Conservation (phyloP, 306 rosid genomes). For the apple (Malus domestica) region DNA sequence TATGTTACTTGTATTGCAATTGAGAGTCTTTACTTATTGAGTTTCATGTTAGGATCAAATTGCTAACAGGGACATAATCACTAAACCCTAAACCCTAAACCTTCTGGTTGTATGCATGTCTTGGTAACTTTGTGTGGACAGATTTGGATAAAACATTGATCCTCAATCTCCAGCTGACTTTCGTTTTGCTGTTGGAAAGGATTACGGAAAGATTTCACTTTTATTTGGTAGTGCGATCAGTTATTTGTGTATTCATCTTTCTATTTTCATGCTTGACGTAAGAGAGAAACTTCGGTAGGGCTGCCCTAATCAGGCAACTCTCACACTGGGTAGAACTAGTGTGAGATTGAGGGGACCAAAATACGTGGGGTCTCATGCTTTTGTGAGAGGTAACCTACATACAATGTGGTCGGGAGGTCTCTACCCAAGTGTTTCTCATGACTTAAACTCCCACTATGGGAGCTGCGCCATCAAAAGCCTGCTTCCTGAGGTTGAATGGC, state of each 20-base stretch:
- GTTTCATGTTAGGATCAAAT: background rate
- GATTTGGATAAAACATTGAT: background rate
- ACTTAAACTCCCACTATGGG: background rate
- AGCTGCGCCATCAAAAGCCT: background rate
- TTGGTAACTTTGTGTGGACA: background rate
- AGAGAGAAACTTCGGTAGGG: background rate
- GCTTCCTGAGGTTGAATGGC: background rate
- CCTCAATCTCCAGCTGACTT: background rate
- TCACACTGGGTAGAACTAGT: background rate
- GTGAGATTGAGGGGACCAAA: background rate
- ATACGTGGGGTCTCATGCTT: background rate
- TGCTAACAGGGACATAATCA: background rate
- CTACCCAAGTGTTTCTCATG: background rate
- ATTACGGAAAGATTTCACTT: background rate
- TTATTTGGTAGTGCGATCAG: background rate
- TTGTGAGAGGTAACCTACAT: too few relatives aligned
- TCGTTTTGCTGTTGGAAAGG: background rate
- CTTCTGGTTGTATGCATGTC: background rate
- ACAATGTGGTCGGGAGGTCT: background rate
- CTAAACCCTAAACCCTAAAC: background rate
- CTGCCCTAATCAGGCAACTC: background rate
- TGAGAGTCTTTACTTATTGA: background rate
- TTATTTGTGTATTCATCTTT: background rate
- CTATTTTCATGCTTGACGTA: background rate
- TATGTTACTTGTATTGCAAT: background rate